Evolutionary conservation across 2,329 filamentous ascomycete genomes (phyloP).

Genomic region (Blastomyces percursus): DNA sequence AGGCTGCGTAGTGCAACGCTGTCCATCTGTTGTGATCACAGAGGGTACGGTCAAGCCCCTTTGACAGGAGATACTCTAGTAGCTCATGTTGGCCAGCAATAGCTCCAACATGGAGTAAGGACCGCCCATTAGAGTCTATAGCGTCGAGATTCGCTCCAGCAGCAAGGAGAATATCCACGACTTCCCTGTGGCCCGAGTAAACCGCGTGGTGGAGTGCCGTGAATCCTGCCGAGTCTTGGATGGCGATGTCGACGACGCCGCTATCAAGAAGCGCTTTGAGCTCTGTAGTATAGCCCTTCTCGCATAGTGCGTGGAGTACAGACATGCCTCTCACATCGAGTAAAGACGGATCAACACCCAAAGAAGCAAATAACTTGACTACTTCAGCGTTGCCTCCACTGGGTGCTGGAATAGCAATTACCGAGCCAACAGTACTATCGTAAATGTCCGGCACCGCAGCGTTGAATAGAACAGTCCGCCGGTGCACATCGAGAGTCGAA

Average conservation of each 20-base stretch:
- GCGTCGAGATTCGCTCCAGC: conserved; percentile 1
- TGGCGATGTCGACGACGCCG: not conserved
- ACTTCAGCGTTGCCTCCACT: not conserved
- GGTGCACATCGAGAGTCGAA: not conserved
- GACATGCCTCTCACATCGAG: not conserved
- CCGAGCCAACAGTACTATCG: not conserved
- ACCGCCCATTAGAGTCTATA: not conserved
- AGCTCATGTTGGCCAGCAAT: not conserved
- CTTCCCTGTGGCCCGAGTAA: not conserved
- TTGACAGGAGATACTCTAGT: not conserved
- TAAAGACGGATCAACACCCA: not conserved
- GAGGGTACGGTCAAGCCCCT: not conserved
- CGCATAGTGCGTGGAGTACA: not conserved
- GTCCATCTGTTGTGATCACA: not conserved
- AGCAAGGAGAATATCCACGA: conserved; percentile 8
- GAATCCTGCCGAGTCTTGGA: not conserved
- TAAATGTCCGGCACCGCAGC: not conserved
- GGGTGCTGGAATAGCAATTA: not conserved
- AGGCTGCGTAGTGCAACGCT: not conserved
- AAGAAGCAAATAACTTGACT: not conserved
- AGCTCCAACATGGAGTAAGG: not conserved
- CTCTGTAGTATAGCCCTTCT: not conserved
- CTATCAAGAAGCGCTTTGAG: not conserved
- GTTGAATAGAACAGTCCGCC: not conserved
- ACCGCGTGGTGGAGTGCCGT: conserved; percentile 5